Base-by-base conservation (phyloP, 2,329 filamentous ascomycete species). In the Colletotrichum cuscutae region DNA sequence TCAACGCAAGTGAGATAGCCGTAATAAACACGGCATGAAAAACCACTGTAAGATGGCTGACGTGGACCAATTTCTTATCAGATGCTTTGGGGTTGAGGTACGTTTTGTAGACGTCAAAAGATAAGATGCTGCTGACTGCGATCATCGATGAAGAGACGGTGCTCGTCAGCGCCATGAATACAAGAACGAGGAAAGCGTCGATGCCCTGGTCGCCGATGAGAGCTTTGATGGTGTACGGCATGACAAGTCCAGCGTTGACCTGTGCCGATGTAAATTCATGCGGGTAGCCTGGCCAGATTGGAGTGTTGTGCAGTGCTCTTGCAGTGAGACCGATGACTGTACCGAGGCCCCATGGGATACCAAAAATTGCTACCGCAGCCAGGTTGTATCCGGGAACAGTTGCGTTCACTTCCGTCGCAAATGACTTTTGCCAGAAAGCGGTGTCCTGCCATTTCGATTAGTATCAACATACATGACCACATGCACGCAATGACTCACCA, bases 281-380 rank as follows among this genome's bases (percentile, higher is more conserved):
- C 6, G 42, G 42, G 8, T 49, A 49, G 42, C 42, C 42, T 1
- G 89, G 86, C 86, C 86, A 88, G 65, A 56, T 28, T 5, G 53
- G 5, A n/a, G 53, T 56, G 53, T 56, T 56, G 53, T 56, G 53
- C 13, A 56, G 22, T 28, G 53, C 53, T 56, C 53, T 56, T 15
- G 53, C 53, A n/a, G 53, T 28, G 13, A 56, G 53, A 28, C 53
- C 53, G 11, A 56, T 56, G 22, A 63, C 61, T n/a, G 61, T 63
- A 1, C 61, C 61, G 26, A 63, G 61, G n/a, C 61, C 61, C 61
- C 61, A 63, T 3, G 61, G 61, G 61, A 63, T 63, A 30, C 61
- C 61, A 13, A 63, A 63, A 4, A 63, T 63, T 4, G 61, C 61
- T 11, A 22, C 61, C n/a, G 61, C 61, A 11, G 61, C 61, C 42